Conservation (phyloP, 768 basidiomycete genomes). For the Punctularia strigosozonata region DNA sequence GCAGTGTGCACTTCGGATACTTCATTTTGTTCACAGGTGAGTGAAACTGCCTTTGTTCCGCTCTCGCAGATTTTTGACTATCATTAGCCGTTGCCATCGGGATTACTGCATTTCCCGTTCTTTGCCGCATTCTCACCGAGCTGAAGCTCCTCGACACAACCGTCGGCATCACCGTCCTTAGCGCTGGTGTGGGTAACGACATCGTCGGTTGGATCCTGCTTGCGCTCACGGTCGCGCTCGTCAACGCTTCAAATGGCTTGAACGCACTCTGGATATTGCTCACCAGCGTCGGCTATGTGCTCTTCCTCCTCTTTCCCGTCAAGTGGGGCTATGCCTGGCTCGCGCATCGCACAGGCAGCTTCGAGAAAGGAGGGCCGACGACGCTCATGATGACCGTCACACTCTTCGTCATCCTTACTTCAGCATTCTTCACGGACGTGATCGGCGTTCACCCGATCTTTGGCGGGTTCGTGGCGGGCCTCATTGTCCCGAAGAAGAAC, state of each 20-base stretch:
- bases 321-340: conserved; percentile 57
- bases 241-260: conserved; percentile 63
- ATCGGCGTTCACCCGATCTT: conserved; percentile 72
- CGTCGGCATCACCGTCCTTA: conserved; percentile 74
- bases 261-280: conserved; percentile 75
- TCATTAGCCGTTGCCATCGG: conserved; percentile 61
- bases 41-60: conserved; percentile 51
- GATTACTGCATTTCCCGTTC: conserved; percentile 74
- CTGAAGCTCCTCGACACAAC: conserved; percentile 71
- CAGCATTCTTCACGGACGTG: conserved; percentile 79
- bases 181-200: conserved; percentile 66
- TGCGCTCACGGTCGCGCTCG: conserved; percentile 73
- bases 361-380: conserved; percentile 64
- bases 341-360: conserved; percentile 51
- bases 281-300: conserved; percentile 47
- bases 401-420: conserved; percentile 58
- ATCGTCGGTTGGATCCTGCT: conserved; percentile 55
- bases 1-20: conserved; percentile 55
- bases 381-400: conserved; percentile 70
- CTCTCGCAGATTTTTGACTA: not conserved
- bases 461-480: conserved; percentile 69
- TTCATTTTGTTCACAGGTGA: conserved; percentile 83
- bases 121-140: conserved; percentile 78
- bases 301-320: conserved; percentile 58
- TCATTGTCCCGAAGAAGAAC: conserved; percentile 75